Evolutionary conservation across 768 basidiomycete species (phyloP).

Genomic region (Hortiboletus flavorubellus): DNA sequence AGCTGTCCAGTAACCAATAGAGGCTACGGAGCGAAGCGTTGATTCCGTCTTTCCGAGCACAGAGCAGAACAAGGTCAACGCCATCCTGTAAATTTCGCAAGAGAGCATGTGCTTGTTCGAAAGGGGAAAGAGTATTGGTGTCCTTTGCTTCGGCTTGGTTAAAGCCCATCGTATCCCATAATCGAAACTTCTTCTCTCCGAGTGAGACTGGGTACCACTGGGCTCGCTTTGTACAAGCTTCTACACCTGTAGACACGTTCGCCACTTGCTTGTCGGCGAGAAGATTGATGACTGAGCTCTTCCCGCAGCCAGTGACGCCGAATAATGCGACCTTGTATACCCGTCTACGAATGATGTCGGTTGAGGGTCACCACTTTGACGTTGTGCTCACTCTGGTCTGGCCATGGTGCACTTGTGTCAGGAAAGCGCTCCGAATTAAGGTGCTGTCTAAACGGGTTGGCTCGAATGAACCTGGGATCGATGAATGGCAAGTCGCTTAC

Average conservation of each 20-base stretch:
- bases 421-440: not conserved
- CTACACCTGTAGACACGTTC: conserved; percentile 25
- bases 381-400: conserved; percentile 14
- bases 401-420: conserved; percentile 4
- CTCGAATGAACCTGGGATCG: not conserved
- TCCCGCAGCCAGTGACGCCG: conserved; percentile 29
- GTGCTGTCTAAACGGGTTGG: not conserved
- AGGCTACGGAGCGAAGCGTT: conserved; percentile 34
- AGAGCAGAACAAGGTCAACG: conserved; percentile 39
- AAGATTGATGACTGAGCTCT: conserved; percentile 31
- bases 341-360: conserved; percentile 14
- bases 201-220: conserved; percentile 21
- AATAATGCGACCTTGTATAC: conserved; percentile 26
- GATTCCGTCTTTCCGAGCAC: conserved; percentile 38
- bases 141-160: conserved; percentile 21
- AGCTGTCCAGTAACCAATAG: conserved; percentile 36
- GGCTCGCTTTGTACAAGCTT: conserved; percentile 34
- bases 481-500: conserved; percentile 7
- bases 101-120: conserved; percentile 32
- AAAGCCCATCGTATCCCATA: conserved; percentile 37
- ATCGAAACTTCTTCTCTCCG: conserved; percentile 18
- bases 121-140: conserved; percentile 19
- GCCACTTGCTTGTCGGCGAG: conserved; percentile 28
- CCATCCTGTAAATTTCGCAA: conserved; percentile 33
- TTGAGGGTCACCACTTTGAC: not conserved